Conservation (phyloP, 441 rosid species). For the Euphorbia celastroides region DNA sequence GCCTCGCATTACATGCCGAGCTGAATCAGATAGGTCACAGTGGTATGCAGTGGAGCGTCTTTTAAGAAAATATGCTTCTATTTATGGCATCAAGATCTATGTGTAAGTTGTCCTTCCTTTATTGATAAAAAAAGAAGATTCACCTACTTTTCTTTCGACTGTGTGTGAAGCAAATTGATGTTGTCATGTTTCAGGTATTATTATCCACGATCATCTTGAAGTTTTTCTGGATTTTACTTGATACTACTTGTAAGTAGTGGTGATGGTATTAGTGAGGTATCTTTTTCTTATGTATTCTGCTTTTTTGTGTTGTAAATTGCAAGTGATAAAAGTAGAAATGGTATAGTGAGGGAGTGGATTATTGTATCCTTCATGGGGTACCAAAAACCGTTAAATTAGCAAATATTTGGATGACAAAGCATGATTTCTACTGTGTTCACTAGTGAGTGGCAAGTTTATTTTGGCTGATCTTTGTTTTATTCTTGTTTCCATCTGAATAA, state of each 20-base stretch:
- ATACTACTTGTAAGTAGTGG: not conserved
- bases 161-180: not conserved
- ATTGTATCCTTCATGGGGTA: not conserved
- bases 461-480: no score
- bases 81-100: constrained; percentile 52
- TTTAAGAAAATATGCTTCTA: constrained; percentile 71
- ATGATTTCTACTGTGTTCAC: no score
- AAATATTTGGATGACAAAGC: no score
- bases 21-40: constrained; percentile 66
- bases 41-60: constrained; percentile 91
- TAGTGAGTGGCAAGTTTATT: no score
- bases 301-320: no score
- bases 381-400: no score
- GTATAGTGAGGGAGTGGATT: no score
- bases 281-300: no score
- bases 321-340: no score
- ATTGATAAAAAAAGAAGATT: not conserved
- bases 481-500: no score
- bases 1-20: constrained; percentile 83
- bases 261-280: not conserved
- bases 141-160: not conserved
- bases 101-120: constrained; percentile 44
- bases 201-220: constrained; percentile 40
- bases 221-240: not conserved
- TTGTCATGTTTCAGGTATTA: constrained; percentile 44